Evolutionary conservation across 2,329 filamentous ascomycete genomes (phyloP).

Genomic region (Venturia nashicola): DNA sequence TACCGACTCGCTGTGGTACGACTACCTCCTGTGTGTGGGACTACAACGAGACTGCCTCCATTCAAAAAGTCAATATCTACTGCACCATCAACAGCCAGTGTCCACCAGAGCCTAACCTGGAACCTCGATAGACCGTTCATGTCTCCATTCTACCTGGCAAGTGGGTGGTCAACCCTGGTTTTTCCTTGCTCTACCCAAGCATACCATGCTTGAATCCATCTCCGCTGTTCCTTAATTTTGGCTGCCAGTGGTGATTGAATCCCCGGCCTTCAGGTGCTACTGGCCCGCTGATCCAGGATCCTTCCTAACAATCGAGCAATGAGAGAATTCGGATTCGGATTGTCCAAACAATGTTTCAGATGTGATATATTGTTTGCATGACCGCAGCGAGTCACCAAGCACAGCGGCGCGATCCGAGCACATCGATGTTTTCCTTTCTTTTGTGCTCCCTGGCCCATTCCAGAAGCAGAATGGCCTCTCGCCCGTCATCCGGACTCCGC

Average conservation of each 20-base stretch:
- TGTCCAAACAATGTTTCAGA: not conserved
- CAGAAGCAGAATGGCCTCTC: not conserved
- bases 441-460: not conserved
- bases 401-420: not conserved
- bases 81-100: not conserved
- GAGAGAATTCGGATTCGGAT: not conserved
- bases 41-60: not conserved
- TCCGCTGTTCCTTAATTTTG: constrained; percentile 1
- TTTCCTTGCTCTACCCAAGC: not conserved
- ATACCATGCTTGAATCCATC: not conserved
- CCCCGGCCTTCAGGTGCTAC: not conserved
- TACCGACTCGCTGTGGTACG: too few species aligned
- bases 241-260: not conserved
- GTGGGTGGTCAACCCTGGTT: not conserved
- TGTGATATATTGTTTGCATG: not conserved
- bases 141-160: not conserved
- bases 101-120: not conserved
- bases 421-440: not conserved
- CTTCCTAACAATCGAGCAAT: not conserved
- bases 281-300: not conserved
- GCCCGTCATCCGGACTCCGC: not conserved
- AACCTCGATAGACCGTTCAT: not conserved
- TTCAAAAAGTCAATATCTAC: not conserved
- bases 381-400: not conserved
- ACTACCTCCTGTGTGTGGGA: too few species aligned